A percentile compares a stretch with the other conserved stretches of the same genome.
phyloP scores from a whole-genome alignment of 2,329 filamentous ascomycete genomes.

The Huntiella moniliformis region DNA sequence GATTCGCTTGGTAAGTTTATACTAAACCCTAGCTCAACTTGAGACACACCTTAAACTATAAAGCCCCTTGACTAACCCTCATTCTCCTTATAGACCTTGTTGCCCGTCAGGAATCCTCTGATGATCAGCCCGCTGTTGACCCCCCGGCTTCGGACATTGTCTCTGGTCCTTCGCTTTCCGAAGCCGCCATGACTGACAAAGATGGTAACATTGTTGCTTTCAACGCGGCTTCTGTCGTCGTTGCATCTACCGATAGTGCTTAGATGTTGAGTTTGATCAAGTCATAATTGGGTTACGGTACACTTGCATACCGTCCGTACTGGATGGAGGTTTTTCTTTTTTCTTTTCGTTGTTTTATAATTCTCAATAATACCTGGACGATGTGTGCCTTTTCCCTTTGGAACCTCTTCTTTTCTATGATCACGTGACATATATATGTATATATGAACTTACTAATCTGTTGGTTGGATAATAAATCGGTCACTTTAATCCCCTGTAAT shows the following conservation, averaged over 20 bases:
- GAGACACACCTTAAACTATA: no score
- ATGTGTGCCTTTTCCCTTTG: no score
- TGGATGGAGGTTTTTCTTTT: background rate
- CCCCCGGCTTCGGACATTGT: slow-evolving; percentile 5
- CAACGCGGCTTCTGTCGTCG: slow-evolving; percentile 24
- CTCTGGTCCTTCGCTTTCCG: slow-evolving; percentile 18
- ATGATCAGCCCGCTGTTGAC: slow-evolving; percentile 2
- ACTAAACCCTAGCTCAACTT: background rate
- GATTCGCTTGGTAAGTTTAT: background rate
- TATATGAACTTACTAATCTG: no score
- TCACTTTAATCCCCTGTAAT: no score
- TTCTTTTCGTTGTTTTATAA: background rate
- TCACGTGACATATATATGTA: no score
- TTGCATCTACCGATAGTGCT: slow-evolving; percentile 17
- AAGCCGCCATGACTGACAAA: slow-evolving; percentile 27
- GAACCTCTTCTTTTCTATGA: no score
- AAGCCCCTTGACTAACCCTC: background rate
- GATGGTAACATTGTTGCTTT: slow-evolving; percentile 28
- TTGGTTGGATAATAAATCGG: no score
- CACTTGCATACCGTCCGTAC: no score
- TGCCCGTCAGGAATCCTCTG: slow-evolving; percentile 16
- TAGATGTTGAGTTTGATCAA: slow-evolving; percentile 5
- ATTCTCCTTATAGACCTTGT: slow-evolving; percentile 17
- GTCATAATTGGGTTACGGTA: no score
- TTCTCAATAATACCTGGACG: no score